phyloP scores from a whole-genome alignment of 768 basidiomycete genomes.

The Mrakia frigida region DNA sequence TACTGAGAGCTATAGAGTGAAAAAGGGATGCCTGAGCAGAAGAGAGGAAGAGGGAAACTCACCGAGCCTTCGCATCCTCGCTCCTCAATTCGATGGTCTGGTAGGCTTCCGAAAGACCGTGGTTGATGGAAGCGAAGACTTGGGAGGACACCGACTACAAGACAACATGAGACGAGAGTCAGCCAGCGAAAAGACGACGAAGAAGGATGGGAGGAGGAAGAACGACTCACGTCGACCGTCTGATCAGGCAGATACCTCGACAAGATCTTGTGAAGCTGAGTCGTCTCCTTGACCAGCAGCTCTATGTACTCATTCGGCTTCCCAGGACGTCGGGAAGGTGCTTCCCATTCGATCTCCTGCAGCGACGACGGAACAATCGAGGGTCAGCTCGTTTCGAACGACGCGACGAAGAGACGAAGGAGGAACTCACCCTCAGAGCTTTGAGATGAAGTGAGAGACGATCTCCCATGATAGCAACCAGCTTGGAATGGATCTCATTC shows the following conservation, averaged over 20 bases:
- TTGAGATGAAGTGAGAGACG: constrained; percentile 78
- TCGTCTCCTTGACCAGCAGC: constrained; percentile 85
- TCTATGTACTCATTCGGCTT: constrained; percentile 82
- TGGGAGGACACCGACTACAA: constrained; percentile 84
- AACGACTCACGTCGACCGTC: constrained; percentile 69
- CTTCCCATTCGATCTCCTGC: constrained; percentile 73
- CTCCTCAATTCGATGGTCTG: constrained; percentile 72
- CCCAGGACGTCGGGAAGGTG: constrained; percentile 45
- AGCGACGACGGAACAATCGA: not conserved
- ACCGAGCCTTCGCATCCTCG: constrained; percentile 82
- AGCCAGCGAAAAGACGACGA: not conserved
- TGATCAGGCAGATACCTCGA: constrained; percentile 75
- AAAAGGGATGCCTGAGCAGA: not conserved
- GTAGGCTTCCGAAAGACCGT: constrained; percentile 82
- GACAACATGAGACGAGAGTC: constrained; percentile 23
- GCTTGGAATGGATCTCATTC: constrained; percentile 95
- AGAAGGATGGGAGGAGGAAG: not conserved
- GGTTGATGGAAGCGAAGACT: constrained; percentile 88
- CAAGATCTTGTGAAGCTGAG: constrained; percentile 90
- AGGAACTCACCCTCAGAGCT: constrained; percentile 60
- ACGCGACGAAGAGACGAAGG: not conserved
- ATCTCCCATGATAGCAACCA: constrained; percentile 98
- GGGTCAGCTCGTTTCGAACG: not conserved
- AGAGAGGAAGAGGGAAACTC: constrained; percentile 36
- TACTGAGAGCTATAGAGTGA: too few relatives aligned